Base-by-base conservation (phyloP, 495 filamentous ascomycete genomes). In the Aspergillus heteromorphus region DNA sequence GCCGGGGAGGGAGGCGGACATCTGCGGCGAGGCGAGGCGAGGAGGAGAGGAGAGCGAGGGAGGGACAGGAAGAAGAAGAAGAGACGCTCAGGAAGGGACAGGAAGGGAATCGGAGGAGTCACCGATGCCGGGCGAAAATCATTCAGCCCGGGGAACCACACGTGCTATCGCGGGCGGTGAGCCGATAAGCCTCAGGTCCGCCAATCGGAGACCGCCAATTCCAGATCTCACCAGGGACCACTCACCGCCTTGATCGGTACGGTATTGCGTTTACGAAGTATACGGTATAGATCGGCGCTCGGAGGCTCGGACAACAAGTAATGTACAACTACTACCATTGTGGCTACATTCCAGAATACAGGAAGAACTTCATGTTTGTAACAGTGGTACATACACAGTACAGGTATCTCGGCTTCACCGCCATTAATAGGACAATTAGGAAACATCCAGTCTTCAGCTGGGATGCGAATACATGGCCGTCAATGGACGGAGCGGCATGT, bases 1-100 rank as follows among this genome's bases (percentile, higher is more conserved):
- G 54, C 93, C 93, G 40, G 92, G 91, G 6, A 97, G 77, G 36
- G 93, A 95, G 56, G 90, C 78, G 20, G 93, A 96, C 93, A 98
- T 98, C 51, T 42, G 47, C 48, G 30, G 41, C 54, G 43, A 11
- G 48, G 57, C 48, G 11, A 27, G 47, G n/a, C 45, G 45, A 52
- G 42, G 34, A 27, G 45, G 45, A 27, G 48, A 36, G 48, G 45
- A 45, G 56, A 41, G 40, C 49, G 40, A 20, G 45, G 49, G 40
- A 14, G n/a, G 27, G 45, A 41, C 53, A 27, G 36, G 38, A 48
- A 7, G 38, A 55, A 57, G 21, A 47, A 54, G 48, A 13, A 43
- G 57, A 51, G 41, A 40, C 23, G 25, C 25, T 31, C 31, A 45
- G 45, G 49, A 20, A 51, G 17, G 30, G 45, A 55, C n/a, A 40